Percentiles rank a stretch among this genome's conserved stretches.
These are phyloP conservation scores for Hypoxylon sp. DNA, from an alignment of 2,329 filamentous ascomycete genomes.

Conservation along the genomic window DNA sequence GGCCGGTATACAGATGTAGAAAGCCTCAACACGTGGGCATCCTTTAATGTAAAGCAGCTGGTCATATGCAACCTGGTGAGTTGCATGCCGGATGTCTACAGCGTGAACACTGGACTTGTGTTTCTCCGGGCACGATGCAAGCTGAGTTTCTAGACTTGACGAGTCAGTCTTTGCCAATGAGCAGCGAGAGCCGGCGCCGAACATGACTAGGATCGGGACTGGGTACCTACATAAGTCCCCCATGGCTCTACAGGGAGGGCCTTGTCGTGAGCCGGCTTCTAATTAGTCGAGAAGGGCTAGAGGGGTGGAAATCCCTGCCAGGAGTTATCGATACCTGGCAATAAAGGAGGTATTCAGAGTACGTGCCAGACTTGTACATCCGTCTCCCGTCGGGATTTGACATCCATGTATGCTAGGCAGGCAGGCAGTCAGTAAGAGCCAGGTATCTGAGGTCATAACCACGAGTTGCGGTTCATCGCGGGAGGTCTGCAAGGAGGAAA, in stretches of 20 bases:
- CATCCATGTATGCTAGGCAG: conserved; percentile 15
- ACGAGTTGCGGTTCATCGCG: not conserved
- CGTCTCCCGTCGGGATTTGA: conserved; percentile 10
- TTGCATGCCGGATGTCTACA: not conserved
- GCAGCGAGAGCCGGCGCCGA: conserved; percentile 9
- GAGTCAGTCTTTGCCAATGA: not conserved
- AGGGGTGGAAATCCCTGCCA: not conserved
- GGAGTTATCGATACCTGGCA: not conserved
- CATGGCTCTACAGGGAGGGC: not conserved
- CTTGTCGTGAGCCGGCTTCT: conserved; percentile 1
- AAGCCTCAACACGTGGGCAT: conserved; percentile 3
- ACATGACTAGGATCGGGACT: not conserved
- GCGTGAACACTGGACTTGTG: not conserved
- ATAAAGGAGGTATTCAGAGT: conserved; percentile 4
- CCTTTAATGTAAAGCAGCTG: not conserved
- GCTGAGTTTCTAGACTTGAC: not conserved
- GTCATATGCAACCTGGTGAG: not conserved
- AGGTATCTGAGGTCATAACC: not conserved
- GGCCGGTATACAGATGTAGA: not conserved
- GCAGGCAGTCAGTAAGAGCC: not conserved
- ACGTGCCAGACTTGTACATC: not conserved
- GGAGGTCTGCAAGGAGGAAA: conserved; percentile 5
- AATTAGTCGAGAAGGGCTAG: conserved; percentile 13
- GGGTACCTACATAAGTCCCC: too few species aligned
- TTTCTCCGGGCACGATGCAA: too few species aligned